Conservation (phyloP, 768 basidiomycete species). For the Suillus tomentosus region DNA sequence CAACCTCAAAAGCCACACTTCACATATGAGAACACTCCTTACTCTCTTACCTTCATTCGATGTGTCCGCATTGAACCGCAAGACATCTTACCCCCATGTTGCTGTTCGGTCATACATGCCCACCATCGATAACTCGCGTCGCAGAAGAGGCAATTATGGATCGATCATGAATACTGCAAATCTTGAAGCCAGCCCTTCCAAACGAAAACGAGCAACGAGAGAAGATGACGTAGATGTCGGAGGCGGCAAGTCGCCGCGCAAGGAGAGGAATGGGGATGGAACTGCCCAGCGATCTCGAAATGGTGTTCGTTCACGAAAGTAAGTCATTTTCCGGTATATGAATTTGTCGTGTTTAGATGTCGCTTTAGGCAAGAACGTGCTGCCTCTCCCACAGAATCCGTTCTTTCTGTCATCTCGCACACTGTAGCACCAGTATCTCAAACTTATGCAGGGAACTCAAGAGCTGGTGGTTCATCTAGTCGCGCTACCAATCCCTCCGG, state of each 20-base stretch:
- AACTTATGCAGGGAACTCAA: slow-evolving; percentile 28
- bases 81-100: slow-evolving; percentile 77
- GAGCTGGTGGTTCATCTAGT: slow-evolving; percentile 31
- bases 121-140: slow-evolving; percentile 65
- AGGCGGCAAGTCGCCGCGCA: slow-evolving; percentile 60
- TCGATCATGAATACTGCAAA: slow-evolving; percentile 51
- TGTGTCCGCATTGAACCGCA: slow-evolving; percentile 53
- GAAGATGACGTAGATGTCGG: slow-evolving; percentile 66
- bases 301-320: slow-evolving; percentile 64
- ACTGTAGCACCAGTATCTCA: slow-evolving; percentile 42
- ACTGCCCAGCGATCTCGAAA: slow-evolving; percentile 49
- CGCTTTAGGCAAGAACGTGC: slow-evolving; percentile 58
- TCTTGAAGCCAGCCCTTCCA: slow-evolving; percentile 63
- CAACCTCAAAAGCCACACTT: slow-evolving; percentile 68
- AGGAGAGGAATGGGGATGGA: slow-evolving; percentile 52
- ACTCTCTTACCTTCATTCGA: slow-evolving; percentile 68
- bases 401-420: slow-evolving; percentile 73
- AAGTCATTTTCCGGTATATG: slow-evolving; percentile 24
- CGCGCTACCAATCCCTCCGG: slow-evolving; percentile 35
- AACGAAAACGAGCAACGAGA: slow-evolving; percentile 57
- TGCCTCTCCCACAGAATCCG: slow-evolving; percentile 71
- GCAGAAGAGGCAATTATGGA: slow-evolving; percentile 57
- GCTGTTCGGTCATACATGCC: slow-evolving; percentile 69
- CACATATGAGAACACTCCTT: slow-evolving; percentile 63
- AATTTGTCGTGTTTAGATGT: slow-evolving; percentile 7